phyloP scores from a whole-genome alignment of 768 basidiomycete genomes.

The Phaeotremella fagi region DNA sequence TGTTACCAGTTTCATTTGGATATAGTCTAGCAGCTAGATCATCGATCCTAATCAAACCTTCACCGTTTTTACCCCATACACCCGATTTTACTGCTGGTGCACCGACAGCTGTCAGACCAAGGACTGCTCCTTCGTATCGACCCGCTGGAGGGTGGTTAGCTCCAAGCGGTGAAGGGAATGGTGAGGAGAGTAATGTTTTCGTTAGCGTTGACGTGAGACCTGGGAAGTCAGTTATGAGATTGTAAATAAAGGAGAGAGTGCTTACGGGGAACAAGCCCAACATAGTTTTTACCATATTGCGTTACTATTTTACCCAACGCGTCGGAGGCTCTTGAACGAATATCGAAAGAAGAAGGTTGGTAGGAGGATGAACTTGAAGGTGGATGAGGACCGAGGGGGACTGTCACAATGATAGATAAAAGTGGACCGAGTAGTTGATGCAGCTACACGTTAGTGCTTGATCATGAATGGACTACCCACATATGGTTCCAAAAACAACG shows the following conservation, averaged over 20 bases:
- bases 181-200: constrained; percentile 60
- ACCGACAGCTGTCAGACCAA: constrained; percentile 77
- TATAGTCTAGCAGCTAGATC: constrained; percentile 38
- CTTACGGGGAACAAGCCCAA: constrained; percentile 46
- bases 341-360: constrained; percentile 51
- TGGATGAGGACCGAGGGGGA: constrained; percentile 68
- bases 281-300: constrained; percentile 40
- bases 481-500: constrained; percentile 92
- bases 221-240: constrained; percentile 77
- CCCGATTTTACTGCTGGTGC: constrained; percentile 54
- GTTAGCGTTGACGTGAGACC: constrained; percentile 92
- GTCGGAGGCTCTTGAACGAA: constrained; percentile 76
- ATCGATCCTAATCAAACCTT: constrained; percentile 39
- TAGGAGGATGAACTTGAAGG: constrained; percentile 45
- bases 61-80: constrained; percentile 29
- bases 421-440: constrained; percentile 94
- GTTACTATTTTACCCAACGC: constrained; percentile 66
- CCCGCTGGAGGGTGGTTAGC: constrained; percentile 53
- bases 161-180: constrained; percentile 39
- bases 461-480: too few species aligned
- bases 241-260: constrained; percentile 60
- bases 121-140: constrained; percentile 82
- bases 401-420: constrained; percentile 83
- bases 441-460: constrained; percentile 61
- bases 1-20: constrained; percentile 10